Conservation (phyloP, 352 stramenopile species). For the Phytophthora ohioensis region DNA sequence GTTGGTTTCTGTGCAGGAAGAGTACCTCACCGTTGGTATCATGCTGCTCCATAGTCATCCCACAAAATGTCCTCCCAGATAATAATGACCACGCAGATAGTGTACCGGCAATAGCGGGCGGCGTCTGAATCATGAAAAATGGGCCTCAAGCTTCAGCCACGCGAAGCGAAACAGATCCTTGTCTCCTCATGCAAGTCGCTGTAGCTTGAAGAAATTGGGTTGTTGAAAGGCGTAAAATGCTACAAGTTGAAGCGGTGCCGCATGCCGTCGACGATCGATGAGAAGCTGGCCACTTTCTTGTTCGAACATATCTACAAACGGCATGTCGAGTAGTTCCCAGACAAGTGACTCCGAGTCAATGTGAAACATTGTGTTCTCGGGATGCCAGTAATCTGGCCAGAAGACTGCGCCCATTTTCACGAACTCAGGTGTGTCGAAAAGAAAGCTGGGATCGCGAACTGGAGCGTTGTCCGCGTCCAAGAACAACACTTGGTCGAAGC, state of each 20-base stretch:
- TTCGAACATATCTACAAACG: constrained; percentile 77
- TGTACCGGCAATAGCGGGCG: constrained; percentile 45
- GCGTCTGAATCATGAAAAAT: constrained; percentile 61
- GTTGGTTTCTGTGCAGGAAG: constrained; percentile 74
- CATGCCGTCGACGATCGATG: constrained; percentile 47
- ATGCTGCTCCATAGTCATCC: constrained; percentile 75
- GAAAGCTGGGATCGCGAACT: constrained; percentile 60
- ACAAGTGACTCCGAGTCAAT: constrained; percentile 61
- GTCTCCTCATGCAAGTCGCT: constrained; percentile 65
- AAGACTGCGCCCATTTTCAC: constrained; percentile 54
- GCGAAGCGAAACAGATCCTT: constrained; percentile 81
- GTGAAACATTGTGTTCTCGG: constrained; percentile 66
- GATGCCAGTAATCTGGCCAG: constrained; percentile 80
- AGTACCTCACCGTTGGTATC: constrained; percentile 51
- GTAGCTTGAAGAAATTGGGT: constrained; percentile 57
- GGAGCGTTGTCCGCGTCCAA: constrained; percentile 73
- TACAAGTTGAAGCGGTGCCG: constrained; percentile 52
- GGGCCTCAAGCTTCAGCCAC: constrained; percentile 66
- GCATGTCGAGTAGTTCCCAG: constrained; percentile 63
- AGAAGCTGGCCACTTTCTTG: constrained; percentile 76
- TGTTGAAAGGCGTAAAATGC: constrained; percentile 61
- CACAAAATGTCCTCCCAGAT: constrained; percentile 49
- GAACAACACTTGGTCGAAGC: constrained; percentile 71
- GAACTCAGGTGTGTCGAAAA: constrained; percentile 62
- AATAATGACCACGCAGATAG: constrained; percentile 7